These are phyloP conservation scores for Skeletonema marinoi DNA, from an alignment of 108 stramenopile genomes.

Conservation along the genomic window DNA sequence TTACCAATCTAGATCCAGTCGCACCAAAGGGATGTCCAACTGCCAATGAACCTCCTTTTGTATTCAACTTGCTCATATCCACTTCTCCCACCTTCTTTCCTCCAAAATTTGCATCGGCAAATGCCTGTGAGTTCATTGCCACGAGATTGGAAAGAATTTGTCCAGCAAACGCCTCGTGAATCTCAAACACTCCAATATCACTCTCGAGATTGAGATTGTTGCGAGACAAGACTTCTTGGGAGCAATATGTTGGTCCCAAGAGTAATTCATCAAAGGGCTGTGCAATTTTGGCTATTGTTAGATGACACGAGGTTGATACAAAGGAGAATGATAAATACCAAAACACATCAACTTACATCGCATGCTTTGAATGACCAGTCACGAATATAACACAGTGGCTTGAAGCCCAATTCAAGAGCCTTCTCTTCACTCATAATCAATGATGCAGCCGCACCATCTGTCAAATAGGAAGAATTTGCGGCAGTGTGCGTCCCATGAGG, in stretches of 20 bases:
- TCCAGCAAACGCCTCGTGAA: conserved; percentile 99
- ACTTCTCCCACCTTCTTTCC: conserved; percentile 90
- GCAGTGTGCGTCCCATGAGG: conserved; percentile 99
- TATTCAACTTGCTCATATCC: conserved; percentile 93
- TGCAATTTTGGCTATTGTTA: not conserved
- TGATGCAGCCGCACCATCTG: conserved; percentile 95
- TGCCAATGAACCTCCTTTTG: conserved; percentile 94
- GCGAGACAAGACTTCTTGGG: conserved; percentile 77
- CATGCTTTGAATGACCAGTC: conserved; percentile 96
- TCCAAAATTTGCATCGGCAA: conserved; percentile 88
- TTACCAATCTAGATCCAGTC: conserved; percentile 91
- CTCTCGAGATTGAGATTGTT: conserved; percentile 74
- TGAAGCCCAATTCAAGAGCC: conserved; percentile 94
- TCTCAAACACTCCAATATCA: conserved; percentile 97
- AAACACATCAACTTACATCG: conserved; percentile 49
- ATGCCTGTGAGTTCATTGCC: conserved; percentile 94
- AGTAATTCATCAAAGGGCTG: conserved; percentile 95
- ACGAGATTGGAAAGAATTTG: conserved; percentile 96
- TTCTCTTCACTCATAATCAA: conserved; percentile 94
- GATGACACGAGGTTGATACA: not conserved
- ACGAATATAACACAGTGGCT: conserved; percentile 89
- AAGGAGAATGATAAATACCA: not conserved
- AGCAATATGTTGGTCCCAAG: conserved; percentile 91
- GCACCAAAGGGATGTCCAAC: conserved; percentile 99
- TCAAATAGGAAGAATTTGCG: conserved; percentile 96